Evolutionary conservation across 2,329 filamentous ascomycete species (phyloP).

Genomic region (Aspergillus luchuensis): DNA sequence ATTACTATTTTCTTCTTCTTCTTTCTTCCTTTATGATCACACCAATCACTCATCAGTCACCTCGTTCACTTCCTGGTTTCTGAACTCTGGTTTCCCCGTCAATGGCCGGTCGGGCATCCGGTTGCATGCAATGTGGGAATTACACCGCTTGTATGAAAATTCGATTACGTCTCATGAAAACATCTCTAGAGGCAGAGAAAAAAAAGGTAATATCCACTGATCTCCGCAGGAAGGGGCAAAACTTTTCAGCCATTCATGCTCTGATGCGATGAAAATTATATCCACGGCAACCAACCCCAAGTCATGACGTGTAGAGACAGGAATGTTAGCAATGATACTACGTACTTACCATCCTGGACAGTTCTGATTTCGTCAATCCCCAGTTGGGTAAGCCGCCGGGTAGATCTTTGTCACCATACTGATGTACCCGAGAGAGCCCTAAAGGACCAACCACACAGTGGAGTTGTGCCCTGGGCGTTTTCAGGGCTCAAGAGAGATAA

Average conservation of each 20-base stretch:
- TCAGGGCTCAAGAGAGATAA: neutral
- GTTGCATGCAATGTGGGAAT: neutral
- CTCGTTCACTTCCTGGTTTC: neutral
- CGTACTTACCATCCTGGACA: conserved; percentile 1
- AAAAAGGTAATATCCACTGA: neutral
- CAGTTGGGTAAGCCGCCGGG: conserved; percentile 1
- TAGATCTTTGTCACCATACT: conserved; percentile 10
- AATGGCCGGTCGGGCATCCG: neutral
- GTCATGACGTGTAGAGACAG: conserved; percentile 18
- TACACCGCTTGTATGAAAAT: neutral
- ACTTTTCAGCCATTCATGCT: neutral
- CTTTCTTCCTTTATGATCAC: neutral
- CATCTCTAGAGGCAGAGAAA: too few relatives aligned
- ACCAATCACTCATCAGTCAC: neutral
- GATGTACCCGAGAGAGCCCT: neutral
- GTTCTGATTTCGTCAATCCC: conserved; percentile 12
- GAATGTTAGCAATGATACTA: conserved; percentile 5
- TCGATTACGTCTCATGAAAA: neutral
- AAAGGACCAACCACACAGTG: neutral
- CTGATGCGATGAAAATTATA: neutral
- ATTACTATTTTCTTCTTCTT: too few relatives aligned
- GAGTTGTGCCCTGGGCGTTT: neutral
- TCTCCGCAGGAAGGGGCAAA: neutral
- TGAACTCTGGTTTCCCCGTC: neutral
- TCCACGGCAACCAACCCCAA: neutral